Evolutionary conservation across 2,329 filamentous ascomycete genomes (phyloP), one percentile per base, ranked within the genome.

Genomic region (Curvularia lunata): DNA sequence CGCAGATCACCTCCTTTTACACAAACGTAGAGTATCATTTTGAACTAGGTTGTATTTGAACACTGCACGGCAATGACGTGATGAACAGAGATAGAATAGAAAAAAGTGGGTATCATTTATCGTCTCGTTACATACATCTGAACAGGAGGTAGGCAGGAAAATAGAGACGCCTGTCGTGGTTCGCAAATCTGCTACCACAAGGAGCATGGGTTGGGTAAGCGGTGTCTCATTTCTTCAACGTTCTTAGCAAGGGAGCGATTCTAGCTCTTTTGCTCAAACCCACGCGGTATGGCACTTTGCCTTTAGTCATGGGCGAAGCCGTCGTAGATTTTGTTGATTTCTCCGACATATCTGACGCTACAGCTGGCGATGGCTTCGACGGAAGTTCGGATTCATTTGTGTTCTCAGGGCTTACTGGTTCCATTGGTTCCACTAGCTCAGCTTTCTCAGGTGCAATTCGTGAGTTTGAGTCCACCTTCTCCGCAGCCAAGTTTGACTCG

Each of bases 201-300:
- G 34, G n/a, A 37, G 34, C 16, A n/a, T 6, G 5, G 6, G 18
- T 18, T 18, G 34, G 16, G 16, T 37, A 18, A 37, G 16, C 34
- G 2, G 34, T 37, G 16, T 37, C 34, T 60, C 48, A 83, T 67
- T 82, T 83, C 69, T 75, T 79, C 46, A 83, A 72, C 2, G 73
- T 72, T 58, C 80, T 81, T 51, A 83, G 70, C 43, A 84, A 65
- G 8, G 81, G 80, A 41, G 81, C 75, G 51, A 84, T 82, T 52
- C 79, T 77, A 21, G 77, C 78, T 41, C 78, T 75, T 70, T 79
- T 80, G 67, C 81, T 83, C 37, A 84, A 68, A 2, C 82, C 82
- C 41, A 84, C 81, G 23, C 82, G 72, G 48, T 81, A 81, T 1
- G 71, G 66, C 21, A 78, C 72, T 61, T 81, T 81, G 16, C 76